A percentile compares a stretch with the other conserved stretches of the same genome.
phyloP scores from a whole-genome alignment of 352 stramenopile species.

The Thraustochytrium sp. region DNA sequence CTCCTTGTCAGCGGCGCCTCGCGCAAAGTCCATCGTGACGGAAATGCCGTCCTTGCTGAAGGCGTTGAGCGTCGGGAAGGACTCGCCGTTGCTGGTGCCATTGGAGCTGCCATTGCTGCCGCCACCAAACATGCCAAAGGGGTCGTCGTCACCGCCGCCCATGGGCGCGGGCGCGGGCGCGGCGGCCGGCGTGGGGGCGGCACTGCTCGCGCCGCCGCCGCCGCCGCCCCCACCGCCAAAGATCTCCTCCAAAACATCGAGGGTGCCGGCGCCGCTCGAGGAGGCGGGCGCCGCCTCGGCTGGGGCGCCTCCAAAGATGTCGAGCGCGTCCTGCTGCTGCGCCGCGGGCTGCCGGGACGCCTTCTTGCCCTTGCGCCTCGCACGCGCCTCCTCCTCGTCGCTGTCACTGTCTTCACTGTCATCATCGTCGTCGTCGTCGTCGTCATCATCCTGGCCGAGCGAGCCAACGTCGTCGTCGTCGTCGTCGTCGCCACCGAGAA shows the following conservation, averaged over 20 bases:
- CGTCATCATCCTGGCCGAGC: background rate
- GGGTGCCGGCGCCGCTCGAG: background rate
- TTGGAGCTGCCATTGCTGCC: slow-evolving; percentile 45
- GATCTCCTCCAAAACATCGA: slow-evolving; percentile 89
- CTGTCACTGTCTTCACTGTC: no score
- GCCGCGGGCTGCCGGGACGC: no score
- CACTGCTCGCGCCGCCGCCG: background rate
- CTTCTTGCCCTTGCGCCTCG: background rate
- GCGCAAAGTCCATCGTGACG: slow-evolving; percentile 88
- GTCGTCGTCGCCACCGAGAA: background rate
- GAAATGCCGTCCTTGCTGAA: slow-evolving; percentile 92
- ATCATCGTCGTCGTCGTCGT: background rate
- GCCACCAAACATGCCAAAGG: slow-evolving; percentile 52
- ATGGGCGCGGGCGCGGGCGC: slow-evolving; percentile 40
- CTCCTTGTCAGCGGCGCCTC: slow-evolving; percentile 79
- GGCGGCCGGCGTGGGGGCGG: slow-evolving; percentile 16
- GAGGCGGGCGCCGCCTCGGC: background rate
- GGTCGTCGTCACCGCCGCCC: slow-evolving; percentile 40
- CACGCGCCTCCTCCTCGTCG: background rate
- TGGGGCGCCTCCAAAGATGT: no score
- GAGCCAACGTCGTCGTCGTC: background rate
- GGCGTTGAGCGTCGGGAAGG: slow-evolving; percentile 62
- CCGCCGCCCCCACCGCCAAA: slow-evolving; percentile 40
- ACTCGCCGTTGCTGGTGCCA: background rate
- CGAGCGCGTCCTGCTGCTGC: background rate